Percentiles rank a stretch among this genome's conserved stretches.
These are phyloP conservation scores for Phytophthora tentaculata DNA, from an alignment of 352 stramenopile genomes.

Conservation along the genomic window DNA sequence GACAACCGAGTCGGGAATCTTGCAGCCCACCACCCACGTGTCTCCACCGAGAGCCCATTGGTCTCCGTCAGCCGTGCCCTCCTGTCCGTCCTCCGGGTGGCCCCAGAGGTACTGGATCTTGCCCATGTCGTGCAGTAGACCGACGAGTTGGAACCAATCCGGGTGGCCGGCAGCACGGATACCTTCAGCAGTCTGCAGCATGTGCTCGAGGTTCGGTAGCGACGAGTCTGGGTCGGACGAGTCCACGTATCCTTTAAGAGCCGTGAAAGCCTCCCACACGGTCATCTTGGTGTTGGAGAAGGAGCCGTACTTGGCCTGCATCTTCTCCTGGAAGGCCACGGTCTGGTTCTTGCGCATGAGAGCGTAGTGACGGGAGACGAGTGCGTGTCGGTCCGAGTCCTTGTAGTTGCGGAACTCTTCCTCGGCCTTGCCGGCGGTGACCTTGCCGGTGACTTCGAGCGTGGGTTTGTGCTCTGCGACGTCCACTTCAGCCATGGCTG, in stretches of 20 bases:
- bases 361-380: conserved; percentile 78
- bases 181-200: conserved; percentile 94
- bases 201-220: conserved; percentile 92
- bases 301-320: conserved; percentile 73
- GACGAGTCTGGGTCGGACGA: conserved; percentile 92
- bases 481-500: neutral
- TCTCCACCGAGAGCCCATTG: conserved; percentile 95
- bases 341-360: conserved; percentile 84
- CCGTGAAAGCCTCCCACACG: conserved; percentile 90
- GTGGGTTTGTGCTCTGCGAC: conserved; percentile 10
- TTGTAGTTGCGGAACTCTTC: conserved; percentile 86
- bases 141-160: conserved; percentile 93
- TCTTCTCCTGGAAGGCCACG: conserved; percentile 71
- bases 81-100: conserved; percentile 78
- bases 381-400: conserved; percentile 65
- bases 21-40: conserved; percentile 92
- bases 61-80: conserved; percentile 86
- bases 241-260: conserved; percentile 93
- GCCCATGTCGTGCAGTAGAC: conserved; percentile 94
- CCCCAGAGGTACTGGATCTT: conserved; percentile 96
- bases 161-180: conserved; percentile 90
- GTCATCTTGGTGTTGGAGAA: conserved; percentile 89
- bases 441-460: conserved; percentile 47
- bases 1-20: conserved; percentile 88
- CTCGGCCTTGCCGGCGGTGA: conserved; percentile 58